These are phyloP conservation scores for Exophiala dermatitidis DNA, from an alignment of 2,329 filamentous ascomycete genomes.

Conservation along the genomic window DNA sequence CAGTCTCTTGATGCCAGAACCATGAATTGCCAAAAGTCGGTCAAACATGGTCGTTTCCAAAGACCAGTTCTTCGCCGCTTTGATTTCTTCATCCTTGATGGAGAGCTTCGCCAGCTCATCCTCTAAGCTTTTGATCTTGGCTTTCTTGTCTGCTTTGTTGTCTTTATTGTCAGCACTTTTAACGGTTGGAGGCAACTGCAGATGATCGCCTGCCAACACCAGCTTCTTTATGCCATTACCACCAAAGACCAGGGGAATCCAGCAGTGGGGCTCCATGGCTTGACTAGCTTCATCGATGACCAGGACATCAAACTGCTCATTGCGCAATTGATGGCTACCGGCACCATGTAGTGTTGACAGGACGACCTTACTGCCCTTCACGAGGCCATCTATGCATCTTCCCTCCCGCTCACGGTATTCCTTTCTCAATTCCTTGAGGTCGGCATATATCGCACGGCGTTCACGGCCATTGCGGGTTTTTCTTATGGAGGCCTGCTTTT, in stretches of 20 bases:
- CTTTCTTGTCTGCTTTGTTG: slow-evolving; percentile 40
- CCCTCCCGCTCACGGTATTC: slow-evolving; percentile 82
- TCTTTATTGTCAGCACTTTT: slow-evolving; percentile 50
- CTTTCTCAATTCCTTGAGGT: slow-evolving; percentile 75
- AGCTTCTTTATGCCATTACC: slow-evolving; percentile 53
- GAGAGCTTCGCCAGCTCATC: slow-evolving; percentile 34
- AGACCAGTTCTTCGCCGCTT: slow-evolving; percentile 46
- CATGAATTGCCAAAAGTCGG: slow-evolving; percentile 73
- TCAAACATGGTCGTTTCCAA: slow-evolving; percentile 93
- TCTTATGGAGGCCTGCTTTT: slow-evolving; percentile 77
- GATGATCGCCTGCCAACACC: slow-evolving; percentile 85
- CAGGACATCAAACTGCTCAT: slow-evolving; percentile 88
- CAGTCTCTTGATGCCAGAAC: slow-evolving; percentile 80
- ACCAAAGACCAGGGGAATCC: slow-evolving; percentile 75
- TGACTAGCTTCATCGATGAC: slow-evolving; percentile 96
- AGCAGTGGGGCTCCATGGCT: slow-evolving; percentile 91
- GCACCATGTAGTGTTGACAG: slow-evolving; percentile 88
- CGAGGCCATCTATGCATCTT: slow-evolving; percentile 68
- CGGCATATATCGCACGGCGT: slow-evolving; percentile 70
- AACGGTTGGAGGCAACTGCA: slow-evolving; percentile 90
- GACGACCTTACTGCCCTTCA: slow-evolving; percentile 75
- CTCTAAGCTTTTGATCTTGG: slow-evolving; percentile 31
- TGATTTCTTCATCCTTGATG: slow-evolving; percentile 28
- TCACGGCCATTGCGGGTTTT: slow-evolving; percentile 79
- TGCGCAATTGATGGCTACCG: slow-evolving; percentile 52